A percentile compares a stretch with the other conserved stretches of the same genome.
These are phyloP conservation scores for Erythrophleum ivorense DNA, from an alignment of 331 rosid genomes.

Conservation along the genomic window DNA sequence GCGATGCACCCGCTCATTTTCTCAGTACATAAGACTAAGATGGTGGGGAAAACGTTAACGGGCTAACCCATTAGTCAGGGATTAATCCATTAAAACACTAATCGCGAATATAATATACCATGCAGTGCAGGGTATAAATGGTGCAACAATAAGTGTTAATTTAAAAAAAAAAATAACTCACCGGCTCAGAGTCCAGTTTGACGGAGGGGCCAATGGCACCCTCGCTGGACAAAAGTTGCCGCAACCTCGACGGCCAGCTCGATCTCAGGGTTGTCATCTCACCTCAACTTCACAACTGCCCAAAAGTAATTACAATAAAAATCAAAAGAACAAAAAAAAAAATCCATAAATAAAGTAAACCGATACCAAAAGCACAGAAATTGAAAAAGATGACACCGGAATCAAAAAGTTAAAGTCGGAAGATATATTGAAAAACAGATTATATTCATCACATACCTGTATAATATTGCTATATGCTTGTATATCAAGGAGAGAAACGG, in stretches of 20 bases:
- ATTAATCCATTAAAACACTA: conserved; percentile 40
- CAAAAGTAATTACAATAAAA: conserved; percentile 6
- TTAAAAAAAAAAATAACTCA: conserved; percentile 45
- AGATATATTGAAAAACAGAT: conserved; percentile 42
- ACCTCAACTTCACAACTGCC: conserved; percentile 76
- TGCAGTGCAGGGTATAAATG: not conserved
- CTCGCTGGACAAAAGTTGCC: conserved; percentile 87
- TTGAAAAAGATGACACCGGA: not conserved
- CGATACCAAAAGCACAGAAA: conserved; percentile 3
- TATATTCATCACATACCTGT: conserved; percentile 19
- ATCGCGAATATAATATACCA: conserved; percentile 2
- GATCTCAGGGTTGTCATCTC: conserved; percentile 88
- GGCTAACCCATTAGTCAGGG: conserved; percentile 27
- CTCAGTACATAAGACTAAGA: not conserved
- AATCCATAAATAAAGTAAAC: conserved; percentile 46
- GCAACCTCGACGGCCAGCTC: conserved; percentile 95
- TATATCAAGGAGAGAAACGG: not conserved
- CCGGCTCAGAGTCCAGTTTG: conserved; percentile 89
- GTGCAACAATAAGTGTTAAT: not conserved
- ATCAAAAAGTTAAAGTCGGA: conserved; percentile 5
- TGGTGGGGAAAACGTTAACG: conserved; percentile 5
- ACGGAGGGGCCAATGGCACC: conserved; percentile 84
- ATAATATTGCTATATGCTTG: not conserved
- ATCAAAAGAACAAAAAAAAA: not conserved
- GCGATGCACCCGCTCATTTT: not conserved